phyloP scores from a whole-genome alignment of 352 stramenopile species.

The Phytophthora europaea region DNA sequence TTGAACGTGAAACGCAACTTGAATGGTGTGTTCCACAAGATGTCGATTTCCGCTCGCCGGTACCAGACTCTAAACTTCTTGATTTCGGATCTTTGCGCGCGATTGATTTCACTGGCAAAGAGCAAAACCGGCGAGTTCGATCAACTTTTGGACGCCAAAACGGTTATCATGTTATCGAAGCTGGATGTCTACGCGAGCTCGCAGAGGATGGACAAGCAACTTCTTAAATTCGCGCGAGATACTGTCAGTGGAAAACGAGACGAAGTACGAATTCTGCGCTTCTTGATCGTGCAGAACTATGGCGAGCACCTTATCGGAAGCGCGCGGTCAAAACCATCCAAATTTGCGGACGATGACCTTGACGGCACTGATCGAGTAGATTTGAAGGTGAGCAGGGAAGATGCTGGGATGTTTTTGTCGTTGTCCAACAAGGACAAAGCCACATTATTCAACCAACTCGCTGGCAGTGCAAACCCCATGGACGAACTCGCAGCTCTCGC shows the following conservation, averaged over 20 bases:
- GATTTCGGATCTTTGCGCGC: constrained; percentile 80
- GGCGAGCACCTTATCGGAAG: constrained; percentile 73
- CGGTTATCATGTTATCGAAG: constrained; percentile 59
- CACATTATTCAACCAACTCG: constrained; percentile 65
- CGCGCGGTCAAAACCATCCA: constrained; percentile 29
- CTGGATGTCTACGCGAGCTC: constrained; percentile 75
- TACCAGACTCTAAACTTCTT: constrained; percentile 84
- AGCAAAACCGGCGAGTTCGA: constrained; percentile 47
- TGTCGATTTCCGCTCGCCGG: constrained; percentile 71
- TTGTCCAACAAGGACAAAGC: constrained; percentile 60
- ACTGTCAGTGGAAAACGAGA: constrained; percentile 41
- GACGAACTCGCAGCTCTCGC: constrained; percentile 73
- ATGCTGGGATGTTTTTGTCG: constrained; percentile 44
- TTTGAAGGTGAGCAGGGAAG: constrained; percentile 59
- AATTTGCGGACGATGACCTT: constrained; percentile 63
- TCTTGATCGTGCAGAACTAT: constrained; percentile 85
- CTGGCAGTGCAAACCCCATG: constrained; percentile 31
- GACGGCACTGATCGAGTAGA: constrained; percentile 62
- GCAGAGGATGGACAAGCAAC: constrained; percentile 56
- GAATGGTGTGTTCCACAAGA: constrained; percentile 51
- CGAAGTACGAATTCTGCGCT: constrained; percentile 62
- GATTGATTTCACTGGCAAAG: constrained; percentile 65
- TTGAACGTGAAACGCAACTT: constrained; percentile 56
- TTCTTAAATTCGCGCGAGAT: constrained; percentile 60
- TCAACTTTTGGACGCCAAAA: constrained; percentile 51